Base-by-base conservation (phyloP, 345 rosid species). In the Linum trigynum region DNA sequence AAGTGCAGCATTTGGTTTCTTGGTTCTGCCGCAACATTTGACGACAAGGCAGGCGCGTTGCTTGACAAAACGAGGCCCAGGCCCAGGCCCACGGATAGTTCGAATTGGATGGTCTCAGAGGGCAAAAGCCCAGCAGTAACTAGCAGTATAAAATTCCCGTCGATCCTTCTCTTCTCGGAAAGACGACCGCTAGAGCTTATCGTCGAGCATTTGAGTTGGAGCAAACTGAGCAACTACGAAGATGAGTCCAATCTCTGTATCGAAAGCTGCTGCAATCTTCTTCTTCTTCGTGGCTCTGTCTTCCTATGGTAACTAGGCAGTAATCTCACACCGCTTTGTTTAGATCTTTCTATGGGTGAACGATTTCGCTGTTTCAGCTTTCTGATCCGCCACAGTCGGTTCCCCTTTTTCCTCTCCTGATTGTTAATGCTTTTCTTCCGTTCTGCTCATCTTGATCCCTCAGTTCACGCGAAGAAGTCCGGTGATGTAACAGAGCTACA, bases 401-500 rank as follows among this genome's bases (percentile, higher is more conserved):
- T 62, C 12, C 12, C 32, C 14, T 4, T n/a, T 7, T 48, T 5
- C 7, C 32, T 0, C 10, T 14, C 3, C 41, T 17, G 11, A 23
- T 45, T 17, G 53, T 32, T 23, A 57, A 72, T 65, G 57, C 63
- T 42, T 41, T 64, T 5, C 38, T 50, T 50, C 10, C 36, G 17
- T 41, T 39, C 35, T 51, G 38, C 16, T 57, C 36, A 5, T 8
- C 0, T 59, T 56, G 39, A 40, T 60, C 57, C 55, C 50, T 50
- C 79, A 92, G 98, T 73, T 48, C 60, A 72, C 61, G 91, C 87
- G 41, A 89, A 83, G 82, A 86, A 80, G 36, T 85, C 90, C 3
- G 84, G 74, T 55, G 97, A 89, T 71, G 95, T 92, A 17, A 86
- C 85, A 16, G 85, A 87, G 77, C 71, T 92, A 42, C 98, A 92